Base-by-base conservation (phyloP, 768 basidiomycete genomes). In the Leucosporidium scottii region DNA sequence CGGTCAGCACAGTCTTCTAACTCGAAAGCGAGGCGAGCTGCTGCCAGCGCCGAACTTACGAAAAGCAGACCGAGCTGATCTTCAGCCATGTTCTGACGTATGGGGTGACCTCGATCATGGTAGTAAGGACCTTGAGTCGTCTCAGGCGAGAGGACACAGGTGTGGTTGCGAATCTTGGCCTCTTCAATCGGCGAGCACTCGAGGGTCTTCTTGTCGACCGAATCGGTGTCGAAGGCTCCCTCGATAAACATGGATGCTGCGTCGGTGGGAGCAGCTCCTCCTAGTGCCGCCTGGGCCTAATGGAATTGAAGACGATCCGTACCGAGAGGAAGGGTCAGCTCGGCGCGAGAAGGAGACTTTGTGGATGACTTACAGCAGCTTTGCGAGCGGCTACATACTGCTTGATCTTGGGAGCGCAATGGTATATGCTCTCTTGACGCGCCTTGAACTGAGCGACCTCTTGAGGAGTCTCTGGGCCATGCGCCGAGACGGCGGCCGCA, bases 81-180 rank as follows among this genome's bases (percentile, higher is more conserved):
- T 54, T 76, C 75, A 21, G 74, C 75, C 70, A 76, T 72, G 71
- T 76, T 75, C 59, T 70, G 69, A 21, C 75, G 70, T 51, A 76
- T 70, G 2, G 74, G 75, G 62, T 76, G 75, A 18, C 74, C 74
- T 20, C 50, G 62, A 23, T 64, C 71, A 64, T 75, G 75, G 69
- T 74, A 75, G 51, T 73, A 73, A 3, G 71, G 68, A n/a, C 72
- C 71, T 30, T 72, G 68, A 20, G 69, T 71, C 5, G 62, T 57
- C 48, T 68, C 68, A 12, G 71, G 71, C 27, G 69, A 69, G 0
- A 68, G n/a, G 10, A 75, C 74, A 57, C 75, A 76, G 27, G 75
- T 76, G 64, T 75, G 69, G 67, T 76, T 76, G 57, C 62, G 54
- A 39, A 76, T 74, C 70, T 72, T 70, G 30, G 66, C 67, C 54